Conservation (phyloP, 768 basidiomycete genomes). For the Pleurotus pulmonarius region DNA sequence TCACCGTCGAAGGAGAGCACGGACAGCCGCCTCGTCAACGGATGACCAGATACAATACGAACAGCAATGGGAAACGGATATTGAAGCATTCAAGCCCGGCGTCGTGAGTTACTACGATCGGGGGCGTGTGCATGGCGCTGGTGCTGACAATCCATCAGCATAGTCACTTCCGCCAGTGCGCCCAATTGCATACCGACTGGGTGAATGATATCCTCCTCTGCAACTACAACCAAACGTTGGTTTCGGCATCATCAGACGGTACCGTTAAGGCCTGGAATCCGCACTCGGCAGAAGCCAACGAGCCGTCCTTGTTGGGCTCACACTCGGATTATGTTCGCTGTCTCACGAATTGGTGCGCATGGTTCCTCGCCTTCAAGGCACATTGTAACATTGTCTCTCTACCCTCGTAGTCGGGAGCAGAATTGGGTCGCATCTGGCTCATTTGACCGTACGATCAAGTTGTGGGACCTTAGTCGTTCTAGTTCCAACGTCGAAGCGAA, state of each 20-base stretch:
- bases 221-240: slow-evolving; percentile 89
- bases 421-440: slow-evolving; percentile 92
- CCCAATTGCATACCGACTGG: slow-evolving; percentile 93
- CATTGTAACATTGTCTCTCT: neutral
- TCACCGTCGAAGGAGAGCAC: slow-evolving; percentile 11
- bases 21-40: slow-evolving; percentile 26
- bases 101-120: slow-evolving; percentile 35
- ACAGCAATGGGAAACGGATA: slow-evolving; percentile 77
- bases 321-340: slow-evolving; percentile 89
- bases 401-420: slow-evolving; percentile 56
- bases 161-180: slow-evolving; percentile 79
- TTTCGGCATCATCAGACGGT: slow-evolving; percentile 95
- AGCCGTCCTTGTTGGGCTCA: slow-evolving; percentile 66
- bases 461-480: slow-evolving; percentile 78
- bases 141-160: slow-evolving; percentile 27
- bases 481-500: slow-evolving; percentile 5
- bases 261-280: slow-evolving; percentile 94
- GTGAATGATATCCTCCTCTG: slow-evolving; percentile 91
- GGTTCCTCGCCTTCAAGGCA: neutral
- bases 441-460: slow-evolving; percentile 89
- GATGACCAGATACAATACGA: slow-evolving; percentile 54
- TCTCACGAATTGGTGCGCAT: slow-evolving; percentile 63
- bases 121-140: slow-evolving; percentile 1
- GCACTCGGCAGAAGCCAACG: slow-evolving; percentile 53
- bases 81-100: slow-evolving; percentile 41